Evolutionary conservation across 2,329 filamentous ascomycete species (phyloP).

Genomic region (Trichoderma sp.): DNA sequence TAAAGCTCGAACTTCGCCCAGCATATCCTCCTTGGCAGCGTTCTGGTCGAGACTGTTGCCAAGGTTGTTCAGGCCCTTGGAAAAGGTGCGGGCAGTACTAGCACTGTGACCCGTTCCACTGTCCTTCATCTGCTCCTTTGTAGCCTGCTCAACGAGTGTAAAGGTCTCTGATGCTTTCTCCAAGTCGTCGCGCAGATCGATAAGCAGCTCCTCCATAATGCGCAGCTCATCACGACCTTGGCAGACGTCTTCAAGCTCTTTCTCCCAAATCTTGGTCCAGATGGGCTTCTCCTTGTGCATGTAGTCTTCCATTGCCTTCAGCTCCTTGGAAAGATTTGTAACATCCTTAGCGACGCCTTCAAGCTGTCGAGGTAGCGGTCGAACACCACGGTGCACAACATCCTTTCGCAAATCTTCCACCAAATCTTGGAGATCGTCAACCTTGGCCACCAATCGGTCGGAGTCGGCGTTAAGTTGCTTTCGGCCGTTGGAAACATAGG

Average conservation of each 20-base stretch:
- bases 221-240: slow-evolving; percentile 92
- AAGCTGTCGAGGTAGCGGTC: slow-evolving; percentile 84
- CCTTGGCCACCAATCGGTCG: slow-evolving; percentile 83
- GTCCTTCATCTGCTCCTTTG: slow-evolving; percentile 93
- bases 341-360: slow-evolving; percentile 90
- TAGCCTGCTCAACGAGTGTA: slow-evolving; percentile 91
- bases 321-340: slow-evolving; percentile 72
- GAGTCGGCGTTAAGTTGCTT: slow-evolving; percentile 84
- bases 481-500: slow-evolving; percentile 82
- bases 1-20: slow-evolving; percentile 89
- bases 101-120: slow-evolving; percentile 51
- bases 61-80: slow-evolving; percentile 51
- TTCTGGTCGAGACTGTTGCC: slow-evolving; percentile 64
- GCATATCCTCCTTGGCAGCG: slow-evolving; percentile 83
- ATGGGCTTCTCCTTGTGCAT: slow-evolving; percentile 88
- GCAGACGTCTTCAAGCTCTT: slow-evolving; percentile 92
- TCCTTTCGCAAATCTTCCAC: slow-evolving; percentile 97
- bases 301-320: slow-evolving; percentile 93
- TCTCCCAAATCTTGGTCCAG: slow-evolving; percentile 99
- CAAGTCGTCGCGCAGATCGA: slow-evolving; percentile 89
- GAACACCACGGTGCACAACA: slow-evolving; percentile 87
- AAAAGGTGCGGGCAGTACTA: slow-evolving; percentile 54
- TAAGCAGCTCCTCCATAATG: slow-evolving; percentile 91
- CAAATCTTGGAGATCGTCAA: slow-evolving; percentile 95
- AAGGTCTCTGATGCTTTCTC: slow-evolving; percentile 95